Conservation (phyloP, 2,329 filamentous ascomycete genomes). For the Cladophialophora chaetospira region DNA sequence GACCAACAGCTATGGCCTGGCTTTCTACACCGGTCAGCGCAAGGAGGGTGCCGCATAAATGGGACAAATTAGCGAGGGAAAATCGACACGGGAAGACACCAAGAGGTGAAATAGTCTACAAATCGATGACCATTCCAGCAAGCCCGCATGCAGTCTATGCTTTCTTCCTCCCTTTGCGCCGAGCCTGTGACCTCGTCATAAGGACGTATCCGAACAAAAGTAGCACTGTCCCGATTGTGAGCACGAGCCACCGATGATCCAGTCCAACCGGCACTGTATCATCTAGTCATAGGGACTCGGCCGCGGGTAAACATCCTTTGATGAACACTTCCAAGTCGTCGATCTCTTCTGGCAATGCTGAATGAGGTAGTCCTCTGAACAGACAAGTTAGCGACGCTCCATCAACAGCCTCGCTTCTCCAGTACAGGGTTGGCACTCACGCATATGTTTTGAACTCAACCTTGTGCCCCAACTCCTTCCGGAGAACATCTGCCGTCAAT, state of each 20-base stretch:
- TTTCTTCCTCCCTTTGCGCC: slow-evolving; percentile 7
- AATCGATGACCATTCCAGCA: neutral
- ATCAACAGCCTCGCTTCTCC: neutral
- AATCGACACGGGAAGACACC: neutral
- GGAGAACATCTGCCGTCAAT: slow-evolving; percentile 66
- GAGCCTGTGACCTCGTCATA: slow-evolving; percentile 11
- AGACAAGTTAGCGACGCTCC: neutral
- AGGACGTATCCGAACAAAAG: slow-evolving; percentile 7
- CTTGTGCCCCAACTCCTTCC: slow-evolving; percentile 68
- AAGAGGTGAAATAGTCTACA: neutral
- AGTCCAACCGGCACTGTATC: neutral
- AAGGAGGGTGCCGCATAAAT: slow-evolving; percentile 35
- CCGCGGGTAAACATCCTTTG: slow-evolving; percentile 39
- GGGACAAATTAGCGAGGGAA: no score
- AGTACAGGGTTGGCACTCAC: slow-evolving; percentile 50
- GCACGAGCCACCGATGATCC: neutral
- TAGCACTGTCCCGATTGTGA: slow-evolving; percentile 8
- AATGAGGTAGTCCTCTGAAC: slow-evolving; percentile 69
- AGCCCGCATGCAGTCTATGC: slow-evolving; percentile 10
- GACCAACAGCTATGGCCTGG: slow-evolving; percentile 64
- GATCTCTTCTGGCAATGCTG: slow-evolving; percentile 75
- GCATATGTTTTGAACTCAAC: slow-evolving; percentile 75
- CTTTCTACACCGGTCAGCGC: slow-evolving; percentile 53
- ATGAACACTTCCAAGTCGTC: slow-evolving; percentile 74
- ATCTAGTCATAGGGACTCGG: slow-evolving; percentile 24